phyloP scores from a whole-genome alignment of 2,329 filamentous ascomycete species.

The Paecilomyces fulvus region DNA sequence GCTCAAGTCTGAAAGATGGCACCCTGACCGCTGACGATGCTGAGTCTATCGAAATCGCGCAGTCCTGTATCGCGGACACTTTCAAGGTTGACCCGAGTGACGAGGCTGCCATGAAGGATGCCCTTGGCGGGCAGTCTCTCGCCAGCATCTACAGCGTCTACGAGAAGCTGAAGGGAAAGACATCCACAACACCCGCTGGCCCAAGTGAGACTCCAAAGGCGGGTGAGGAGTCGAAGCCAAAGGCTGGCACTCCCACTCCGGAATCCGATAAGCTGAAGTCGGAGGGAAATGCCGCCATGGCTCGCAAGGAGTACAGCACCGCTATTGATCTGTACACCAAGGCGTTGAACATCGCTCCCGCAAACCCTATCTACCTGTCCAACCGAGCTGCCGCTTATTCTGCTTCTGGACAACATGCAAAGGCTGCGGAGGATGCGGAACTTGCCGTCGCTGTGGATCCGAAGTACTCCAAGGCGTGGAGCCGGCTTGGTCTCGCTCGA shows the following conservation, averaged over 20 bases:
- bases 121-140: conserved; percentile 78
- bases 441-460: conserved; percentile 81
- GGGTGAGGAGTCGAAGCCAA: conserved; percentile 30
- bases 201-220: conserved; percentile 32
- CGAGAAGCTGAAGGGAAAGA: conserved; percentile 78
- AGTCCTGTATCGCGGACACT: conserved; percentile 87
- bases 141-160: conserved; percentile 90
- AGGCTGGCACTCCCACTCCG: conserved; percentile 37
- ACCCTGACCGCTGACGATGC: conserved; percentile 80
- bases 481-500: conserved; percentile 77
- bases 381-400: conserved; percentile 94
- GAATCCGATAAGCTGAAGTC: conserved; percentile 84
- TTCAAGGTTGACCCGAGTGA: conserved; percentile 91
- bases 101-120: conserved; percentile 61
- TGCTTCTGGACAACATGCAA: conserved; percentile 72
- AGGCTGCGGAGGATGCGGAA: conserved; percentile 80
- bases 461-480: conserved; percentile 96
- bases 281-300: conserved; percentile 90
- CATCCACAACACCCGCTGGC: conserved; percentile 37
- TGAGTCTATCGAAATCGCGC: conserved; percentile 88
- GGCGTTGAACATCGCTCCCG: conserved; percentile 69
- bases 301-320: conserved; percentile 74
- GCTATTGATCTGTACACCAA: conserved; percentile 85
- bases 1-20: conserved; percentile 74
- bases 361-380: conserved; percentile 92